Conservation (phyloP, 805 yeast genomes). For the Kluyveromyces aestuarii region DNA sequence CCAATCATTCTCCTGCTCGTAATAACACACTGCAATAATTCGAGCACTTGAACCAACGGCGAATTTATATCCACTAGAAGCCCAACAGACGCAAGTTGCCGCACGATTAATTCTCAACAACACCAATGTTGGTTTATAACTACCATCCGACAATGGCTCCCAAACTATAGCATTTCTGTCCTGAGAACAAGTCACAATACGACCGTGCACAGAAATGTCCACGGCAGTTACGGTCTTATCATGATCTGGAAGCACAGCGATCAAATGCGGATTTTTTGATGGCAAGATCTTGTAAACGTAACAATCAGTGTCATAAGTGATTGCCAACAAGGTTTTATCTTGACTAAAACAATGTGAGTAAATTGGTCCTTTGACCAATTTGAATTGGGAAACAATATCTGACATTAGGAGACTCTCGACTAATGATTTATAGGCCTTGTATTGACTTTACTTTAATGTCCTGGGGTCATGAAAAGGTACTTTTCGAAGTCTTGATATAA, state of each 20-base stretch:
- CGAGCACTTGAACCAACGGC: constrained; percentile 97
- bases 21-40: constrained; percentile 90
- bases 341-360: constrained; percentile 84
- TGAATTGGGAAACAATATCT: constrained; percentile 33
- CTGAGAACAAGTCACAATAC: constrained; percentile 93
- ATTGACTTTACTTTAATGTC: too few relatives aligned
- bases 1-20: constrained; percentile 96
- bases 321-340: constrained; percentile 59
- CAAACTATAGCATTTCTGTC: constrained; percentile 97
- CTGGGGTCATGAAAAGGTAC: too few relatives aligned
- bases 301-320: constrained; percentile 70
- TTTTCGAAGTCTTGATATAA: too few relatives aligned
- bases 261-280: constrained; percentile 43
- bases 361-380: constrained; percentile 75
- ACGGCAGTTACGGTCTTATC: constrained; percentile 93
- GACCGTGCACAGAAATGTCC: constrained; percentile 81
- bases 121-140: constrained; percentile 83
- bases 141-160: constrained; percentile 58
- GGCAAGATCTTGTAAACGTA: constrained; percentile 60
- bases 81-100: constrained; percentile 91
- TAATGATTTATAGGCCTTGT: constrained; percentile 7
- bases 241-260: constrained; percentile 69
- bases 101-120: constrained; percentile 89
- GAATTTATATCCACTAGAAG: constrained; percentile 88
- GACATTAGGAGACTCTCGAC: constrained; percentile 25